These are phyloP conservation scores for carrot (Daucus carota) DNA, from an alignment of 129 eudicot species.

Conservation along the genomic window DNA sequence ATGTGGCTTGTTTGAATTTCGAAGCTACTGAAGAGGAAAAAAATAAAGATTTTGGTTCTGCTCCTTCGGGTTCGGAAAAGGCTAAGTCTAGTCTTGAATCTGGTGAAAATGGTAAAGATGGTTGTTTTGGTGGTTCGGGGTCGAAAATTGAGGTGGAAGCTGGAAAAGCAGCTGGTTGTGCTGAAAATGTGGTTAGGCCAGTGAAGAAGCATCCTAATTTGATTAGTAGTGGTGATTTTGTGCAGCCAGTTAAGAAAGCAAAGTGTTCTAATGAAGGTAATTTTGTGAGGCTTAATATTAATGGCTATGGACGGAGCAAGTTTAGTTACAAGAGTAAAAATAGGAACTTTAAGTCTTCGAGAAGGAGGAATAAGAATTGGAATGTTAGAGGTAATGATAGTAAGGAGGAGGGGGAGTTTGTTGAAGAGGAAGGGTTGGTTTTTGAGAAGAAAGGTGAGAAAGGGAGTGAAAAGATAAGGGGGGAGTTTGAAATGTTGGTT, in stretches of 20 bases:
- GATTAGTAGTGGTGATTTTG: constrained; percentile 34
- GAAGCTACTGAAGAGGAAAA: constrained; percentile 23
- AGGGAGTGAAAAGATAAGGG: constrained; percentile 15
- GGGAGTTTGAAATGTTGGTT: constrained; percentile 27
- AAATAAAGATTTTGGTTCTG: neutral
- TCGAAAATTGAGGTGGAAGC: constrained; percentile 16
- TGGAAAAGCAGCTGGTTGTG: constrained; percentile 16
- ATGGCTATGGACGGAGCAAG: constrained; percentile 68
- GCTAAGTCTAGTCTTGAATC: constrained; percentile 32
- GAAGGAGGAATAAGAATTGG: constrained; percentile 26
- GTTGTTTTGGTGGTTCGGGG: neutral
- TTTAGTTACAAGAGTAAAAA: constrained; percentile 43
- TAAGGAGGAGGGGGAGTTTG: constrained; percentile 23
- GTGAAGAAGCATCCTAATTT: constrained; percentile 47
- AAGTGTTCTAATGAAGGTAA: constrained; percentile 60
- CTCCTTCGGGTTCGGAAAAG: constrained; percentile 1
- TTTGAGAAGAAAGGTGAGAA: constrained; percentile 23
- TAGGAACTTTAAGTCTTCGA: constrained; percentile 30
- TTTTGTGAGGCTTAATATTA: constrained; percentile 81
- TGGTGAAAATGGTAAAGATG: constrained; percentile 12
- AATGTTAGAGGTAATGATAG: constrained; percentile 27
- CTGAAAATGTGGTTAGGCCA: constrained; percentile 23
- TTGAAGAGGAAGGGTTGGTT: constrained; percentile 50
- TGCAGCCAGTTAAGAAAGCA: constrained; percentile 26
- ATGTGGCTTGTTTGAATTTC: constrained; percentile 28